These are phyloP conservation scores for Candida ponderosae DNA, from an alignment of 805 yeast species.

Conservation along the genomic window DNA sequence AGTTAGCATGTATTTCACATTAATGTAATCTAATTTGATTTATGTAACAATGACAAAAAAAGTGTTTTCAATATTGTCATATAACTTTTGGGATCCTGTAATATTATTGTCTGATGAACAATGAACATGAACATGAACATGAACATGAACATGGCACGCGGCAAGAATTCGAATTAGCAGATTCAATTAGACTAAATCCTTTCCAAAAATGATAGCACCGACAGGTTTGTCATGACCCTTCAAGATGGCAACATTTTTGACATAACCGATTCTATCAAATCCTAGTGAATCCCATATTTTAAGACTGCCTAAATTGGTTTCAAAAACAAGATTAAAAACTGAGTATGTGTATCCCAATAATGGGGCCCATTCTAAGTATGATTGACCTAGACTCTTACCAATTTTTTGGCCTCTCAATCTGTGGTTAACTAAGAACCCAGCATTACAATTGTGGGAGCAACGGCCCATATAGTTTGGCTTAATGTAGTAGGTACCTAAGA, in stretches of 20 bases:
- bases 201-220: constrained; percentile 76
- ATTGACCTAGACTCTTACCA: constrained; percentile 62
- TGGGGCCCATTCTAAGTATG: constrained; percentile 69
- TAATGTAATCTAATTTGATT: too few species aligned
- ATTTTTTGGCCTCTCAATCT: constrained; percentile 55
- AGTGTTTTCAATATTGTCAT: too few species aligned
- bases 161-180: too few species aligned
- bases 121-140: too few species aligned
- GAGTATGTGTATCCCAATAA: constrained; percentile 71
- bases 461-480: constrained; percentile 86
- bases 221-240: constrained; percentile 57
- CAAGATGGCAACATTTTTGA: constrained; percentile 67
- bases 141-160: too few species aligned
- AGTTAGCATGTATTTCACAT: too few species aligned
- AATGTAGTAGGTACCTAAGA: constrained; percentile 70
- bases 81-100: too few species aligned
- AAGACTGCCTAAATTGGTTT: constrained; percentile 66
- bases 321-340: constrained; percentile 84
- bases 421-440: constrained; percentile 68
- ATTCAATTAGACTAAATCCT: constrained; percentile 36
- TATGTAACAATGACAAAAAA: too few species aligned
- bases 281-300: constrained; percentile 81
- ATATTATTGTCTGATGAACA: too few species aligned
- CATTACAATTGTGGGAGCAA: constrained; percentile 83
- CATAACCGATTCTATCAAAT: constrained; percentile 68